phyloP scores from a whole-genome alignment of 225 moss, liverwort and hornwort species.

The Polytrichum commune region DNA sequence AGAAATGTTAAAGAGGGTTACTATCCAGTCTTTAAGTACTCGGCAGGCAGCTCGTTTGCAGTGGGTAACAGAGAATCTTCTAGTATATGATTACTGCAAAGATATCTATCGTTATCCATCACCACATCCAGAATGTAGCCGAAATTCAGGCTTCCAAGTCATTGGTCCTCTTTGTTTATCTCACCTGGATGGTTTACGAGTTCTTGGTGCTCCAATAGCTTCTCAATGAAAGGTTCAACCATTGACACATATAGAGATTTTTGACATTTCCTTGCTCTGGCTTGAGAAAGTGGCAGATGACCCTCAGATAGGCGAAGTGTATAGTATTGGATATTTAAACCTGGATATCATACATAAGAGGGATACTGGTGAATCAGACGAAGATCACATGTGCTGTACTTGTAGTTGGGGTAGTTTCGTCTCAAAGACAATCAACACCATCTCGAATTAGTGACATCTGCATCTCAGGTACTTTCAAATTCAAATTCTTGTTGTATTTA shows the following conservation, averaged over 20 bases:
- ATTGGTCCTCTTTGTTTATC: slow-evolving; percentile 51
- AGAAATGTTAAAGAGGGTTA: slow-evolving; percentile 37
- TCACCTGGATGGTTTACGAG: slow-evolving; percentile 33
- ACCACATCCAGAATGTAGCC: slow-evolving; percentile 50
- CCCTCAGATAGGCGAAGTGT: slow-evolving; percentile 11
- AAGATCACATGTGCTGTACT: no score
- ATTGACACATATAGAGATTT: slow-evolving; percentile 19
- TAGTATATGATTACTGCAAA: slow-evolving; percentile 62
- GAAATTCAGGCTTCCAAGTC: slow-evolving; percentile 49
- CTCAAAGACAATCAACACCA: no score
- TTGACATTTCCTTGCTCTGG: slow-evolving; percentile 4
- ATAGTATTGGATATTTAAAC: neutral
- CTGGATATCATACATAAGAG: no score
- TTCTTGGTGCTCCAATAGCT: slow-evolving; percentile 22
- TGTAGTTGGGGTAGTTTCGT: no score
- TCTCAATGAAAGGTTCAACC: slow-evolving; percentile 14
- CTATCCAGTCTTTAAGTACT: slow-evolving; percentile 31
- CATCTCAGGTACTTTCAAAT: no score
- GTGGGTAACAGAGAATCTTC: slow-evolving; percentile 55
- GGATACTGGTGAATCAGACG: no score
- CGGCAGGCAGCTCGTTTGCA: slow-evolving; percentile 52
- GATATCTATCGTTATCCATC: slow-evolving; percentile 47
- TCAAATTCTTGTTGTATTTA: no score
- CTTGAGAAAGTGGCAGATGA: slow-evolving; percentile 32
- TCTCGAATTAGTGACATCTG: no score